Base-by-base conservation (phyloP, 768 basidiomycete genomes). In the Suillus weaverae region DNA sequence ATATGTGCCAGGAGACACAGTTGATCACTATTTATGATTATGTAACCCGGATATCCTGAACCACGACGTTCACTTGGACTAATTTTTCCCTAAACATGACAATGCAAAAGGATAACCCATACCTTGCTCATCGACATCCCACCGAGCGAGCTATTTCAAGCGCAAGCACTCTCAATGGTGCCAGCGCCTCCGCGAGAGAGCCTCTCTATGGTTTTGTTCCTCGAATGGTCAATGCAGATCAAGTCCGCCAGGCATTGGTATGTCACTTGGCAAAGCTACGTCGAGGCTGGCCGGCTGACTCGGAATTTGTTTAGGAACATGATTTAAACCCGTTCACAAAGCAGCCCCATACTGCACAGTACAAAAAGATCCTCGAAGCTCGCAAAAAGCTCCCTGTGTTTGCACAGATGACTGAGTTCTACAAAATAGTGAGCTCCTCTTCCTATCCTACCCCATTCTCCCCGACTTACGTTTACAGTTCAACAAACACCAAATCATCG, bases 301-400 rank as follows among this genome's bases (percentile, higher is more conserved):
- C 3, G 9, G 5, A 11, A 32, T 32, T 20, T 3, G 16, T 30
- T 41, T 71, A 95, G 94, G 87, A 91, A 70, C 84, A 90, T 67
- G 85, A 91, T 48, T 65, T 90, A 50, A 98, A 99, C 71, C 92
- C 97, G 1, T 99, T 98, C 80, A 97, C 92, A 7, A 90, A 90
- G 66, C 76, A 74, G 64, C 91, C 93, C 0, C 91, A 89, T 74
- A 86, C 93, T 0, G 73, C 85, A 3, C 85, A 89, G 67, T 99
- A 97, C 81, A 87, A 81, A 77, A 94, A 92, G 79, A 96, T 99
- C 62, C 76, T 99, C 30, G 89, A 89, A 71, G 78, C 83, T 14
- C 87, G 97, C 63, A 94, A 89, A 81, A 92, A 93, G 73, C 81
- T 99, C 26, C 97, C 97, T 0, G 96, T 99, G 0, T 97, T 84